Percentiles rank a stretch among this genome's conserved stretches.
Conservation (phyloP, 805 yeast species). For the Saturnispora zaruensis region DNA sequence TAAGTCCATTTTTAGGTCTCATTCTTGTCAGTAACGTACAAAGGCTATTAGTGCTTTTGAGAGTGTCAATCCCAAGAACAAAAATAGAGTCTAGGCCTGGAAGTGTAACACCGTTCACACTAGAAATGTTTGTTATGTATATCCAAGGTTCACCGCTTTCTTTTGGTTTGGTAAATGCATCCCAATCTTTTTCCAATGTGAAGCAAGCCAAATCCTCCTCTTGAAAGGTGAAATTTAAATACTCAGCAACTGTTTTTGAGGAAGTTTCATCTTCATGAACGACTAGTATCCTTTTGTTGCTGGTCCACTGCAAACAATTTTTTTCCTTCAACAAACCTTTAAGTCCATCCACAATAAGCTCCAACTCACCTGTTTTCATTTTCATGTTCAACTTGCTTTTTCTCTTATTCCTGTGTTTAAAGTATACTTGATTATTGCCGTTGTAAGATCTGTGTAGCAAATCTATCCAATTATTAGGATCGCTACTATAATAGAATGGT, state of each 20-base stretch:
- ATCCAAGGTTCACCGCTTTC: constrained; percentile 14
- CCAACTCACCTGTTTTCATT: constrained; percentile 17
- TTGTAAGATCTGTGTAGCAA: constrained; percentile 16
- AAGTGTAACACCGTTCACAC: constrained; percentile 24
- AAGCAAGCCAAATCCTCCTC: constrained; percentile 12
- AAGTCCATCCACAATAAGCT: constrained; percentile 21
- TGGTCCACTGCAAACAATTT: constrained; percentile 3
- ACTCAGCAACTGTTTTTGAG: constrained; percentile 12
- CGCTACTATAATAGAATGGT: constrained; percentile 20
- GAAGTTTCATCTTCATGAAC: constrained; percentile 25
- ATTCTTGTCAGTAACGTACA: constrained; percentile 23
- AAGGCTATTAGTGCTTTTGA: constrained; percentile 19
- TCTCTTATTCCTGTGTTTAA: constrained; percentile 21
- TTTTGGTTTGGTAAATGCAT: constrained; percentile 11
- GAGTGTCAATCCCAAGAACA: constrained; percentile 27
- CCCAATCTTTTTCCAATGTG: constrained; percentile 12
- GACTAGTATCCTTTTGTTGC: constrained; percentile 14
- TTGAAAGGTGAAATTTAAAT: constrained; percentile 10
- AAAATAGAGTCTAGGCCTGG: constrained; percentile 22
- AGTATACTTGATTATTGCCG: constrained; percentile 19
- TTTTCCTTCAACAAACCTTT: constrained; percentile 17
- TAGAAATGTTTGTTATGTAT: constrained; percentile 19
- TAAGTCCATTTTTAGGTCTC: constrained; percentile 18
- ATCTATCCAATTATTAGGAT: constrained; percentile 17
- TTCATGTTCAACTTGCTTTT: constrained; percentile 10